A percentile compares a stretch with the other conserved stretches of the same genome.
phyloP scores from a whole-genome alignment of 441 rosid genomes.

The Viola pubescens region DNA sequence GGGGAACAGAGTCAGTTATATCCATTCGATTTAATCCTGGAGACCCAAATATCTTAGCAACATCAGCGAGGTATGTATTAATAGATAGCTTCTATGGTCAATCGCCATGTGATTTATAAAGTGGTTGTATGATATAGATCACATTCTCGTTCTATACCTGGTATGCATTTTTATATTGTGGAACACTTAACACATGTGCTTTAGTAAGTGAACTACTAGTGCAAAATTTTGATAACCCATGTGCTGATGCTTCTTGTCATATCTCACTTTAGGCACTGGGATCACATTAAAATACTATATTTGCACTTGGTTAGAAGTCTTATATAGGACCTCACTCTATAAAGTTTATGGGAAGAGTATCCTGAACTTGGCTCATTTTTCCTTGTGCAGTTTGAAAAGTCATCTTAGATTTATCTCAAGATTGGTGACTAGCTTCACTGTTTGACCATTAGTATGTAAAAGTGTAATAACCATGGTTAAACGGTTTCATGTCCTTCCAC shows the following conservation, averaged over 20 bases:
- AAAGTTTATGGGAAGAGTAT: background rate
- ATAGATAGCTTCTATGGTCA: background rate
- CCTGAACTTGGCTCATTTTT: background rate
- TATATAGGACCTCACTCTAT: background rate
- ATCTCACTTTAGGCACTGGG: too few relatives aligned
- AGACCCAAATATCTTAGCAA: constrained; percentile 73
- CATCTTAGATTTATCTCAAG: background rate
- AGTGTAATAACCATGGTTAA: too few relatives aligned
- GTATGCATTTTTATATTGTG: background rate
- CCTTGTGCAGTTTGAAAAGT: background rate
- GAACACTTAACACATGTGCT: background rate
- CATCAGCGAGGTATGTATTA: constrained; percentile 61
- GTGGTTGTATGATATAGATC: background rate
- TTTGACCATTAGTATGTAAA: background rate
- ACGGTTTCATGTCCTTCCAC: too few relatives aligned
- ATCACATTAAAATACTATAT: background rate
- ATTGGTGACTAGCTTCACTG: background rate
- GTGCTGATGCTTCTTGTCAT: too few relatives aligned
- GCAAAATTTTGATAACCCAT: too few relatives aligned
- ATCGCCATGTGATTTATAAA: background rate
- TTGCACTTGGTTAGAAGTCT: background rate
- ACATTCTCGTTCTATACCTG: background rate
- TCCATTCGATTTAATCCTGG: constrained; percentile 92
- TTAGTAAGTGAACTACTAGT: too few relatives aligned
- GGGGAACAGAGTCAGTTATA: constrained; percentile 82